Conservation (phyloP, 75 land plant species). For the Pinus tabuliformis region DNA sequence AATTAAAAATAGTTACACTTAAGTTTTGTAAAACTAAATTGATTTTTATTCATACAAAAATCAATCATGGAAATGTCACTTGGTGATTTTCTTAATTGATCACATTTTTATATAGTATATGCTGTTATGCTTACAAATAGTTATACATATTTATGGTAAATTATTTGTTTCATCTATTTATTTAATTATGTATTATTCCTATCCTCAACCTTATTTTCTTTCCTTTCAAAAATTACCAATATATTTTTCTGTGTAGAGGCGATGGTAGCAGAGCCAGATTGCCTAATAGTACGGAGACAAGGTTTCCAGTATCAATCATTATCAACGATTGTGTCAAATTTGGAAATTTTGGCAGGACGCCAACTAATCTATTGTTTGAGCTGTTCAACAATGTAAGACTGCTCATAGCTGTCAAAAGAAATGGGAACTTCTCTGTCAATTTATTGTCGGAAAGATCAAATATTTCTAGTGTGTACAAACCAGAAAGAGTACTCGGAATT, state of each 20-base stretch:
- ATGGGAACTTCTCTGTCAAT: conserved; percentile 42
- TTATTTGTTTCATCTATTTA: no score
- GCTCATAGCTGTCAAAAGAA: conserved; percentile 7
- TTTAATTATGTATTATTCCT: no score
- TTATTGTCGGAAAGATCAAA: conserved; percentile 49
- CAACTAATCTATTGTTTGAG: conserved; percentile 46
- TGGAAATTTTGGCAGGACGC: conserved; percentile 13
- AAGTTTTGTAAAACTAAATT: no score
- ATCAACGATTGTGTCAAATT: neutral
- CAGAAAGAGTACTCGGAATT: conserved; percentile 22
- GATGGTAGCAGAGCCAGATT: neutral
- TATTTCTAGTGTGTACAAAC: conserved; percentile 19
- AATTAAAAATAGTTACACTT: no score
- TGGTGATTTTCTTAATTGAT: no score
- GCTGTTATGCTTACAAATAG: no score
- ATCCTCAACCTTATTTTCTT: no score
- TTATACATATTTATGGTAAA: no score
- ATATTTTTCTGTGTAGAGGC: neutral
- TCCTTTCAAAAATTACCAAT: neutral
- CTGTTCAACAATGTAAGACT: conserved; percentile 32
- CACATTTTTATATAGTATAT: no score
- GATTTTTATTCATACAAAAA: no score
- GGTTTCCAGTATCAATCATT: conserved; percentile 9
- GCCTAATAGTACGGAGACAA: neutral
- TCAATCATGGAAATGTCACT: no score